phyloP scores from a whole-genome alignment of 1,284 basidiomycete genomes.

The Phlebopus sp. region DNA sequence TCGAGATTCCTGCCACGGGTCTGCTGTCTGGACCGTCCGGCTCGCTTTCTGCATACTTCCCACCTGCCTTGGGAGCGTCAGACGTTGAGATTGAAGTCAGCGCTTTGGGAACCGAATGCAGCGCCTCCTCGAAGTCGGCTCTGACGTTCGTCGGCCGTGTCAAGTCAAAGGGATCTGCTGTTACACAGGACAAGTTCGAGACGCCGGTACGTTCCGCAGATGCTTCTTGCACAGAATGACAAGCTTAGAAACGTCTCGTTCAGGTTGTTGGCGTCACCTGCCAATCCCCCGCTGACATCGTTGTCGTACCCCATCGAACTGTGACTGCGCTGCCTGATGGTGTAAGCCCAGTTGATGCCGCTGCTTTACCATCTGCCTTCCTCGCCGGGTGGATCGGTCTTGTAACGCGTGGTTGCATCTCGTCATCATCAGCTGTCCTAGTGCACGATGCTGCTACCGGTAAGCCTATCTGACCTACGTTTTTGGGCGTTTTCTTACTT shows the following conservation, averaged over 20 bases:
- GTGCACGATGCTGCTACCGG: constrained; percentile 29
- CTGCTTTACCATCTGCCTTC: constrained; percentile 18
- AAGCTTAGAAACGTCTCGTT: not conserved
- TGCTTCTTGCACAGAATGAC: not conserved
- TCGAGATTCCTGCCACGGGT: constrained; percentile 12
- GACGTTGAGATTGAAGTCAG: constrained; percentile 5
- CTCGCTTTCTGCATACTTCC: constrained; percentile 2
- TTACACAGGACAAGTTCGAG: not conserved
- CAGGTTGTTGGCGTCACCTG: constrained; percentile 10
- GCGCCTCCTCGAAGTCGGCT: not conserved
- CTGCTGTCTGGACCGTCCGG: constrained; percentile 3
- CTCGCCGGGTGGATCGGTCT: constrained; percentile 29
- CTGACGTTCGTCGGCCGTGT: constrained; percentile 5
- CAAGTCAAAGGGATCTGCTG: constrained; percentile 1
- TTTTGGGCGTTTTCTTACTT: constrained; percentile 7
- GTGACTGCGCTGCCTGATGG: constrained; percentile 16
- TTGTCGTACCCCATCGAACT: constrained; percentile 14
- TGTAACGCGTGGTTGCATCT: constrained; percentile 16
- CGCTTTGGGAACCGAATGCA: constrained; percentile 2
- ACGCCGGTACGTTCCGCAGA: not conserved
- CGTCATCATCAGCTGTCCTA: constrained; percentile 21
- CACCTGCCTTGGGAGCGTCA: constrained; percentile 2
- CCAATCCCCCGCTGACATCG: constrained; percentile 11
- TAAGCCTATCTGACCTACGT: constrained; percentile 1
- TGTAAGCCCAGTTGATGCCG: constrained; percentile 16